Conservation (phyloP, 148 eudicot species). For the Vaccinium vitisidaea region DNA sequence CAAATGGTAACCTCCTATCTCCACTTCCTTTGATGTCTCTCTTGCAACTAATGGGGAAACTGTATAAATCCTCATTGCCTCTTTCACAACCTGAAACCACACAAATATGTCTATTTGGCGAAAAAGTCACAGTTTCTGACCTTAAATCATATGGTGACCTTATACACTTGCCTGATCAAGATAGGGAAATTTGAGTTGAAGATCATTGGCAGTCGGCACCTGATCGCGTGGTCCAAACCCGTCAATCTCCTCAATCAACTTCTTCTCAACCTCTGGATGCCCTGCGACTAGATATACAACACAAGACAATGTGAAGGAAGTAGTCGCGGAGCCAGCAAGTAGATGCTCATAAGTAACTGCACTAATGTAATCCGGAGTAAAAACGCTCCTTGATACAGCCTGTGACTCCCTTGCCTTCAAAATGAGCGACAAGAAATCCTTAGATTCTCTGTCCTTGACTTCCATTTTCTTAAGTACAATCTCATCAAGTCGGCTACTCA, state of each 20-base stretch:
- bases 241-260: conserved; percentile 75
- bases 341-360: conserved; percentile 76
- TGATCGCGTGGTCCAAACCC: conserved; percentile 55
- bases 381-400: conserved; percentile 39
- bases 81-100: conserved; percentile 70
- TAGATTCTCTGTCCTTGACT: conserved; percentile 43
- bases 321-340: conserved; percentile 86
- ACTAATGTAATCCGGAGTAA: conserved; percentile 69
- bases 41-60: conserved; percentile 89
- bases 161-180: conserved; percentile 65
- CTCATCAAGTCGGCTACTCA: conserved; percentile 51
- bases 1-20: conserved; percentile 76
- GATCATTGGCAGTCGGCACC: conserved; percentile 72
- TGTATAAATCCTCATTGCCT: conserved; percentile 83
- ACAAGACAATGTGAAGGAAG: conserved; percentile 82
- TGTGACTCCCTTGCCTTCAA: conserved; percentile 62
- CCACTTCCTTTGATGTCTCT: conserved; percentile 67
- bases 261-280: conserved; percentile 75
- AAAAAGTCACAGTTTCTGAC: background rate
- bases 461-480: conserved; percentile 53
- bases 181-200: conserved; percentile 72
- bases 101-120: background rate
- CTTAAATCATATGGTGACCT: background rate
- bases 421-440: conserved; percentile 78
- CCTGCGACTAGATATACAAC: conserved; percentile 66